Base-by-base conservation (phyloP, 2,329 filamentous ascomycete species). In the Aureobasidium sp. region DNA sequence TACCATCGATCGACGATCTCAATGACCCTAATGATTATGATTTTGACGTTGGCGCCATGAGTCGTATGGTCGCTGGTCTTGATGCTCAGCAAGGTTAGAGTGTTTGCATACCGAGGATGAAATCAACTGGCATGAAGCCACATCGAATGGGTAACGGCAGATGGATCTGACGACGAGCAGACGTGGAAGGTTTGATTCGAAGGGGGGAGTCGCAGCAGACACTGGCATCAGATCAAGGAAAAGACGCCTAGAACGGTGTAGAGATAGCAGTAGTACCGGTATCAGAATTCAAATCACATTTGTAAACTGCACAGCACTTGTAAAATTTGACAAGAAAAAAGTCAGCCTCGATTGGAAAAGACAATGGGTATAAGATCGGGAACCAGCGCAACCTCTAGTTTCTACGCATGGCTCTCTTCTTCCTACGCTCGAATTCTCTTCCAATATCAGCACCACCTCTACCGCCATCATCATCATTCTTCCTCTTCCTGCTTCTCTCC, bases 401-500 rank as follows among this genome's bases (percentile, higher is more conserved):
- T 25, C 56, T 56, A 17, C 39, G 49, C 56, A 54, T 58, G 14
- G 48, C 45, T 42, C 55, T 55, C 32, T 54, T 54, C 55, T 58
- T 56, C 37, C 56, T 56, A 22, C 54, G 48, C 41, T 58, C 55
- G 51, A 58, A 58, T 14, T 58, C 56, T 35, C 47, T 54, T 19
- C 55, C 56, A 35, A 58, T 44, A 35, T 54, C 52, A 22, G 75
- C 85, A 65, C 80, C 84, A 24, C 79, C 80, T 55, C 85, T 79
- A 6, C 81, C 83, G 0, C 86, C 83, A 68, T 94, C 90, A 17
- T 90, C 85, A 11, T 51, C 37, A 22, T 79, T 74, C 60, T 90
- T 79, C 60, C 90, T 79, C 78, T 96, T 96, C 58, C 90, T 79
- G 67, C 90, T 94, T 77, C 85, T 90, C 64, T 95, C 90, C 60